Evolutionary conservation across 306 rosid genomes (phyloP).

Genomic region (Dalbergia cochinchinensis): DNA sequence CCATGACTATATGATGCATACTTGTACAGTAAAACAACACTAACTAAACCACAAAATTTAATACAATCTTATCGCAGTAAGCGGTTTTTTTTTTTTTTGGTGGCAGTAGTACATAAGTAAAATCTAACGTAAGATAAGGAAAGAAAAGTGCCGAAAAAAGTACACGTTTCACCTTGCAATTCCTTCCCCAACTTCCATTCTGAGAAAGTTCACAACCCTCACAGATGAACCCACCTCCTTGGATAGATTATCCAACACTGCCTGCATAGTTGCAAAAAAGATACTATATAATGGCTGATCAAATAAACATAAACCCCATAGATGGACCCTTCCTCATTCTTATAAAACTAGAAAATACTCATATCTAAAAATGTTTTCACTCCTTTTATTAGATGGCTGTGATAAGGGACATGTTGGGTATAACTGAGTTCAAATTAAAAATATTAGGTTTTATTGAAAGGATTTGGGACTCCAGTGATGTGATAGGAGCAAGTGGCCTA

Average conservation of each 20-base stretch:
- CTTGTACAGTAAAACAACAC: conserved; percentile 29
- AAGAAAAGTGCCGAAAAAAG: conserved; percentile 1
- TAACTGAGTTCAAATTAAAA: conserved; percentile 2
- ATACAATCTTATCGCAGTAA: conserved; percentile 8
- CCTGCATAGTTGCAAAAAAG: conserved; percentile 57
- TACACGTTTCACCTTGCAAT: conserved; percentile 68
- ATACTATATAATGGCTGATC: conserved; percentile 32
- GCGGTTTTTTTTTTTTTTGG: not conserved
- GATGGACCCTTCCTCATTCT: conserved; percentile 26
- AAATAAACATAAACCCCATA: conserved; percentile 33
- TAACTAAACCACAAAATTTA: not conserved
- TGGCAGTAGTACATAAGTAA: not conserved
- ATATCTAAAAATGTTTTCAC: not conserved
- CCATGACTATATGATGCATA: not conserved
- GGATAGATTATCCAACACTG: conserved; percentile 72
- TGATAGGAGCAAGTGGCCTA: not conserved
- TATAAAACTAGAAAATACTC: conserved; percentile 7
- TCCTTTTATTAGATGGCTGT: conserved; percentile 17
- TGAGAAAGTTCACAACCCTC: conserved; percentile 78
- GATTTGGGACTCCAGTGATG: conserved; percentile 22
- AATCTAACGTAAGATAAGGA: conserved; percentile 20
- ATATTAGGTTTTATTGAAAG: conserved; percentile 6
- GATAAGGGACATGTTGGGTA: conserved; percentile 19
- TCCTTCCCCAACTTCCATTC: conserved; percentile 97
- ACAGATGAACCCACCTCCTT: conserved; percentile 88